A percentile compares a stretch with the other conserved stretches of the same genome.
phyloP scores from a whole-genome alignment of 306 rosid species.

The Mimosa bimucronata region DNA sequence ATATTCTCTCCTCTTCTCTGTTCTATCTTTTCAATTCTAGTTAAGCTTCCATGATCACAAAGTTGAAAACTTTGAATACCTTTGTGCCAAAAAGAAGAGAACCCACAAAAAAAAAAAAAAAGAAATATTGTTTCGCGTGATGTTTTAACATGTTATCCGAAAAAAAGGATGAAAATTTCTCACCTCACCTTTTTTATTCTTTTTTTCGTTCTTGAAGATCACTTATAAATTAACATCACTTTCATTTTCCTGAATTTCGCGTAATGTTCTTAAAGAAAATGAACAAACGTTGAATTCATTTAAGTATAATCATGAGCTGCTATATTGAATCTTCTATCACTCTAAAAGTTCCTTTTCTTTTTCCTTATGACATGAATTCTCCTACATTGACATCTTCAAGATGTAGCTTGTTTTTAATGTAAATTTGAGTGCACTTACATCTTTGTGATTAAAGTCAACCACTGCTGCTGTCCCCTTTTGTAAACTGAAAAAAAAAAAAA shows the following conservation, averaged over 20 bases:
- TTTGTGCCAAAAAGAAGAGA: neutral
- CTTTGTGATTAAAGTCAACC: neutral
- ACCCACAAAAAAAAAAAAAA: no score
- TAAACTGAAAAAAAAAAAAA: no score
- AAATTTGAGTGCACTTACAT: no score
- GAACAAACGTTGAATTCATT: neutral
- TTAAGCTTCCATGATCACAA: conserved; percentile 5
- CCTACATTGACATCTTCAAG: no score
- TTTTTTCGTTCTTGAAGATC: no score
- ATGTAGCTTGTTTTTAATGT: no score
- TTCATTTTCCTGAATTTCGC: no score
- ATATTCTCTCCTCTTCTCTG: neutral
- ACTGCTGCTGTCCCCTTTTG: no score
- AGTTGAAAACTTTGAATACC: neutral
- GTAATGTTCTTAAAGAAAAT: neutral
- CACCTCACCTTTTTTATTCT: neutral
- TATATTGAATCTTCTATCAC: neutral
- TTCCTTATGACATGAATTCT: neutral
- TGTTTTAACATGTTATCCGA: neutral
- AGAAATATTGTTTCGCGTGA: neutral
- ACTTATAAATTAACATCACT: no score
- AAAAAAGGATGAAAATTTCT: neutral
- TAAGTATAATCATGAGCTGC: neutral
- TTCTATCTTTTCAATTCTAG: neutral
- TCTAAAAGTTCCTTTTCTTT: neutral